Evolutionary conservation across 2,329 filamentous ascomycete species (phyloP).

Genomic region (Blastomyces parvus): DNA sequence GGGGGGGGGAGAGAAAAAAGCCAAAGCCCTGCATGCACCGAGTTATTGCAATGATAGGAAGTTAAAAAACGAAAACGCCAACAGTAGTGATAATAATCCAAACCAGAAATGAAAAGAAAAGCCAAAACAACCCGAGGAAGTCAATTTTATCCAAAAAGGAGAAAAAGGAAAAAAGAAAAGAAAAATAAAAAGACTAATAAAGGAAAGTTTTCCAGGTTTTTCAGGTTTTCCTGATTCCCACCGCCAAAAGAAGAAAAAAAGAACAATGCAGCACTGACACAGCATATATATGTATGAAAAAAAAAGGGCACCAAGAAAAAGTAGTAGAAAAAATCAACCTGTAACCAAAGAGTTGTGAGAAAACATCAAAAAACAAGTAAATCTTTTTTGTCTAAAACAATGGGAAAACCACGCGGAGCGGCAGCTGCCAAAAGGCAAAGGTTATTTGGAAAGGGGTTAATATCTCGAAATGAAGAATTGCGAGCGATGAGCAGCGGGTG

Average conservation of each 20-base stretch:
- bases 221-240: not conserved
- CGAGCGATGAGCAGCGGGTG: not conserved
- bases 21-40: not conserved
- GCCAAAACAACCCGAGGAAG: not conserved
- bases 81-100: not conserved
- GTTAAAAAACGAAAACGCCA: conserved; percentile 8
- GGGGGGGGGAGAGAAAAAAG: not conserved
- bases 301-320: not conserved
- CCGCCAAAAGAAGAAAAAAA: not conserved
- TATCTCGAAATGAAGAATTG: not conserved
- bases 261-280: not conserved
- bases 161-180: not conserved
- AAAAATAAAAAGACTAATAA: not conserved
- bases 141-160: not conserved
- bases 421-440: not conserved
- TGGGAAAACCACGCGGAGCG: not conserved
- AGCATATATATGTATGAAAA: not conserved
- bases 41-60: conserved; percentile 1
- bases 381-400: conserved; percentile 5
- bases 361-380: not conserved
- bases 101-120: not conserved
- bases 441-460: not conserved
- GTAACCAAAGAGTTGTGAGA: conserved; percentile 1
- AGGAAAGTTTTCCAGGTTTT: not conserved
- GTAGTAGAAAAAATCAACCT: not conserved